These are phyloP conservation scores for Arthrinium phaeospermum DNA, from an alignment of 2,329 filamentous ascomycete species.

Conservation along the genomic window DNA sequence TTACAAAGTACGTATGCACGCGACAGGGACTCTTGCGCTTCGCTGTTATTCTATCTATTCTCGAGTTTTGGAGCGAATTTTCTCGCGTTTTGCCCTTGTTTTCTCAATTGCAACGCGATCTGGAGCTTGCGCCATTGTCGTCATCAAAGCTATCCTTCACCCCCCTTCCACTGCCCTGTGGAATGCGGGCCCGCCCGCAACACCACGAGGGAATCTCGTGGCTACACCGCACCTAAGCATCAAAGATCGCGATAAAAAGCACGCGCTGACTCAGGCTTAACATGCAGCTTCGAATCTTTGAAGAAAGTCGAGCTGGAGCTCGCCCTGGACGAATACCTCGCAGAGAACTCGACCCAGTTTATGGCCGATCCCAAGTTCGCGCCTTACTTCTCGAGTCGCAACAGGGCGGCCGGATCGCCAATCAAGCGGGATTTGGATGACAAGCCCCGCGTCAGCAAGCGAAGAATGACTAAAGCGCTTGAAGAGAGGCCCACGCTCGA, in stretches of 20 bases:
- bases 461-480: conserved; percentile 46
- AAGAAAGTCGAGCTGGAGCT: conserved; percentile 83
- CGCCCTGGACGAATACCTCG: conserved; percentile 75
- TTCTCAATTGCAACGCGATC: conserved; percentile 8
- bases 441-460: conserved; percentile 33
- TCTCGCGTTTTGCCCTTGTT: conserved; percentile 18
- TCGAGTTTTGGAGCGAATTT: conserved; percentile 10
- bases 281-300: conserved; percentile 66
- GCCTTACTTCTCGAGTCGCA: conserved; percentile 77
- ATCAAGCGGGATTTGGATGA: conserved; percentile 39
- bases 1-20: conserved; percentile 69
- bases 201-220: conserved; percentile 28
- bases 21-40: neutral
- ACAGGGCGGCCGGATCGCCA: conserved; percentile 63
- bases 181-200: conserved; percentile 28
- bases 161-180: conserved; percentile 17
- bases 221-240: conserved; percentile 29
- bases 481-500: conserved; percentile 73
- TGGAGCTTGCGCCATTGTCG: conserved; percentile 4
- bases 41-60: neutral
- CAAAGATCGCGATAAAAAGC: conserved; percentile 15
- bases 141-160: conserved; percentile 4
- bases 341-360: conserved; percentile 70
- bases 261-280: conserved; percentile 31
- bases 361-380: conserved; percentile 67